phyloP scores from a whole-genome alignment of 176 grass and related monocot genomes.

The Triticum aestivum region DNA sequence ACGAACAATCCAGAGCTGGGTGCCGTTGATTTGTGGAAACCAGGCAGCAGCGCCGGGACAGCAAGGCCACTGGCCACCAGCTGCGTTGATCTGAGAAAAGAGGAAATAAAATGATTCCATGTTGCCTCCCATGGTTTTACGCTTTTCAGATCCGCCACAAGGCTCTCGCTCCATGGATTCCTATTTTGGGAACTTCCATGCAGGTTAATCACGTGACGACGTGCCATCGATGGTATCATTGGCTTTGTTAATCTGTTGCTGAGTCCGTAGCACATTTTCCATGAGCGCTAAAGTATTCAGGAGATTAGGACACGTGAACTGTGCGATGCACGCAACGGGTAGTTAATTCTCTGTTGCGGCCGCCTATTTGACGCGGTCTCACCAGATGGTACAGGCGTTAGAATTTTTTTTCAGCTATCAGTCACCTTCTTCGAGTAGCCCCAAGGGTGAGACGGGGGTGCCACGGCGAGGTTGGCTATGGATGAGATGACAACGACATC shows the following conservation, averaged over 20 bases:
- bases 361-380: too few species aligned
- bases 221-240: background rate
- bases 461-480: too few species aligned
- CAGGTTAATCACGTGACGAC: background rate
- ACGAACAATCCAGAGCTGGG: constrained; percentile 30
- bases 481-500: too few species aligned
- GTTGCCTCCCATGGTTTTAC: background rate
- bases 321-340: background rate
- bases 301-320: constrained; percentile 4
- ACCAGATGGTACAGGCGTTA: too few species aligned
- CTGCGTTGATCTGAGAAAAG: background rate
- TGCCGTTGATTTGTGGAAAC: constrained; percentile 30
- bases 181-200: background rate
- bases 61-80: background rate
- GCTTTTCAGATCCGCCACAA: background rate
- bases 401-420: too few species aligned
- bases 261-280: constrained; percentile 27
- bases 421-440: too few species aligned
- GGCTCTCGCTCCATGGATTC: background rate
- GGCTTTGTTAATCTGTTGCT: background rate
- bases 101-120: constrained; percentile 7
- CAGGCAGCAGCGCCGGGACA: background rate
- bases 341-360: background rate
- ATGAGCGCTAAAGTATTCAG: background rate
- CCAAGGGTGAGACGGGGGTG: too few species aligned